These are phyloP conservation scores for Lactifluus piperatus DNA, from an alignment of 768 basidiomycete genomes.

Conservation along the genomic window DNA sequence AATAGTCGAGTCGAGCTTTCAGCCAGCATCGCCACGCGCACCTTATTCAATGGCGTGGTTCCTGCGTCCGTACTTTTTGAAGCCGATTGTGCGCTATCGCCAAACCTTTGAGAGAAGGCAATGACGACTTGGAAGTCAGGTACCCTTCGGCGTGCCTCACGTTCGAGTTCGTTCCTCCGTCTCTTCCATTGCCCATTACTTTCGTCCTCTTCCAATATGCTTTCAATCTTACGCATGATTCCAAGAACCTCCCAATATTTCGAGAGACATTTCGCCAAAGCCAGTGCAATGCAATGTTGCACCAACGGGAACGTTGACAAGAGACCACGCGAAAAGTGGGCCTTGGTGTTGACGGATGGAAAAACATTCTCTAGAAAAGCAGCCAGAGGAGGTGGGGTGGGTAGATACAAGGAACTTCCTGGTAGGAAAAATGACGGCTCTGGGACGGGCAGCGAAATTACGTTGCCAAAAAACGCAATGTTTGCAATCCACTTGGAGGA, in stretches of 20 bases:
- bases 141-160: constrained; percentile 63
- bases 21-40: constrained; percentile 52
- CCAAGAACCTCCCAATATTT: constrained; percentile 56
- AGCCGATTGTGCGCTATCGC: neutral
- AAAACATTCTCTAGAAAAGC: constrained; percentile 70
- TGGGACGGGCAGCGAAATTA: constrained; percentile 74
- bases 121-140: constrained; percentile 86
- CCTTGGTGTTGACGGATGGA: constrained; percentile 62
- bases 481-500: constrained; percentile 90
- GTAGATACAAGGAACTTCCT: constrained; percentile 41
- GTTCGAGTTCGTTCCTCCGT: constrained; percentile 57
- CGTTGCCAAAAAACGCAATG: constrained; percentile 68
- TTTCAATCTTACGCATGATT: constrained; percentile 40
- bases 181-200: constrained; percentile 65
- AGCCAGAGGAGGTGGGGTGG: constrained; percentile 65
- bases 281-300: constrained; percentile 76
- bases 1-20: constrained; percentile 77
- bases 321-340: constrained; percentile 74
- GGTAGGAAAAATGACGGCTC: constrained; percentile 49
- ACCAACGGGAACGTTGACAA: constrained; percentile 66
- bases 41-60: constrained; percentile 23
- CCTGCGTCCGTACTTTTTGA: neutral
- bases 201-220: constrained; percentile 51
- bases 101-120: constrained; percentile 55
- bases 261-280: constrained; percentile 61